Conservation (phyloP, 352 stramenopile species). For the Peronosclerospora sorghi region DNA sequence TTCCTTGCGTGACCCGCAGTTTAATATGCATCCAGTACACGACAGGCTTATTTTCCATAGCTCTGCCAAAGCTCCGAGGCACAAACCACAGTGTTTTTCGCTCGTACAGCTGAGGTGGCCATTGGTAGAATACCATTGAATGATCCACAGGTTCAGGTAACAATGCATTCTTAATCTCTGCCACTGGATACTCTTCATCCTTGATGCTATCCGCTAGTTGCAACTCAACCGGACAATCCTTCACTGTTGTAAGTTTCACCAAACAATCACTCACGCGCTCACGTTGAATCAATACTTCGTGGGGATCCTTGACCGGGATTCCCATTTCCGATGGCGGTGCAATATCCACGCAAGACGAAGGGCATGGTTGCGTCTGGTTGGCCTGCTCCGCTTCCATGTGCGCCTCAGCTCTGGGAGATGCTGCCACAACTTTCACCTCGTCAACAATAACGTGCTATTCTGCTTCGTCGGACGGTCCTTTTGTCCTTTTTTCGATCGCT, state of each 20-base stretch:
- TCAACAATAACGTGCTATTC: background rate
- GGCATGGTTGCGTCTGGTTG: constrained; percentile 3
- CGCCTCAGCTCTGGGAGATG: background rate
- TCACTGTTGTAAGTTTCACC: constrained; percentile 1
- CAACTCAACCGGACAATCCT: background rate
- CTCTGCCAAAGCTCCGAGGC: constrained; percentile 4
- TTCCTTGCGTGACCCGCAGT: constrained; percentile 43
- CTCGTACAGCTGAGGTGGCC: constrained; percentile 36
- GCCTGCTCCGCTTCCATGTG: constrained; percentile 1
- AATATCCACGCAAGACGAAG: background rate
- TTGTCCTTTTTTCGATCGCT: background rate
- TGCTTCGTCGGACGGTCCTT: background rate
- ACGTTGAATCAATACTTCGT: constrained; percentile 15
- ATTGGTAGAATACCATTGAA: constrained; percentile 23
- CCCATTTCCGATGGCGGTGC: constrained; percentile 6
- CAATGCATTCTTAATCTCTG: constrained; percentile 1
- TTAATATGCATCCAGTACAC: constrained; percentile 67
- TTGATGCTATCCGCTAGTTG: background rate
- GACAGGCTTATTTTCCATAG: constrained; percentile 16
- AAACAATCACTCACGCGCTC: constrained; percentile 18
- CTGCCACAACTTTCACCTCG: background rate
- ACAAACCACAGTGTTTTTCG: constrained; percentile 33
- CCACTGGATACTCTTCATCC: background rate
- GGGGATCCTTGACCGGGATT: constrained; percentile 9
- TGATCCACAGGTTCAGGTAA: constrained; percentile 3